These are phyloP conservation scores for Marasmius oreades DNA, from an alignment of 1,284 basidiomycete genomes.

Conservation along the genomic window DNA sequence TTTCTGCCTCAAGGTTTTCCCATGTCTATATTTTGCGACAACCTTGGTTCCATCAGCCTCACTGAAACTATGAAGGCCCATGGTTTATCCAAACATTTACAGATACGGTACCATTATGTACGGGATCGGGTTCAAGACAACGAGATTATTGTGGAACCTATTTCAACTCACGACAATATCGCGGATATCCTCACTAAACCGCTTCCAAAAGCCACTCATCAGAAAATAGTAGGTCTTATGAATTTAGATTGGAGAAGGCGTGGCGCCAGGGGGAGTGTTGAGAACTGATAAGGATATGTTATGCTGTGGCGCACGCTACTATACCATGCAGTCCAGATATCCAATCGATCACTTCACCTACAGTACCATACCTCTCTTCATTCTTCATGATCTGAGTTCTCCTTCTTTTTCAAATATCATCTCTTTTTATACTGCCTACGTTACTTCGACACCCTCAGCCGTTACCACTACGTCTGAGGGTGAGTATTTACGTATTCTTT, in stretches of 20 bases:
- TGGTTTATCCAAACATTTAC: constrained; percentile 1
- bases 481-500: too few relatives aligned
- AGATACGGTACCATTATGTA: not conserved
- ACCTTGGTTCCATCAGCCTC: constrained; percentile 9
- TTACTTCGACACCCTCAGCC: too few relatives aligned
- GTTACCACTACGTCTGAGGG: too few relatives aligned
- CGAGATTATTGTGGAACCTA: not conserved
- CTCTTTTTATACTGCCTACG: too few relatives aligned
- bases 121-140: not conserved
- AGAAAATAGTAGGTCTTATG: not conserved
- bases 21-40: not conserved
- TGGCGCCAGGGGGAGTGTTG: not conserved
- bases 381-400: too few relatives aligned
- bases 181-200: not conserved
- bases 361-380: too few relatives aligned
- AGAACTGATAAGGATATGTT: too few relatives aligned
- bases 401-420: too few relatives aligned
- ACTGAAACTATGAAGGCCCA: constrained; percentile 6
- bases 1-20: constrained; percentile 1
- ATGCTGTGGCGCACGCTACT: too few relatives aligned
- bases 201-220: not conserved
- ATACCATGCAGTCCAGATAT: too few relatives aligned
- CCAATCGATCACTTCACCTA: too few relatives aligned
- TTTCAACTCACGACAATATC: not conserved
- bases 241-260: too few relatives aligned